phyloP scores from a whole-genome alignment of 148 eudicot species.

The Fagopyrum homotropicum region DNA sequence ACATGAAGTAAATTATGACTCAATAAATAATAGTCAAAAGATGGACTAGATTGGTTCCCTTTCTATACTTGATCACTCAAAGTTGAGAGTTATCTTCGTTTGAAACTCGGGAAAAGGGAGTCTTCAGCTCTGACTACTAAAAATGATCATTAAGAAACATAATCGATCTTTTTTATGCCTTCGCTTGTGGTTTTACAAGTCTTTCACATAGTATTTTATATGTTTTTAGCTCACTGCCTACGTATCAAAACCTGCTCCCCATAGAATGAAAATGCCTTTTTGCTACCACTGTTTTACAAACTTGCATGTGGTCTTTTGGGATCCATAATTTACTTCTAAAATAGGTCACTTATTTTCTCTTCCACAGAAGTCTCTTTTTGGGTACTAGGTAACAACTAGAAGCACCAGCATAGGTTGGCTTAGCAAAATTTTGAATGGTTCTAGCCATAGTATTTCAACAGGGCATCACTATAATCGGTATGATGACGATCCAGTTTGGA shows the following conservation, averaged over 20 bases:
- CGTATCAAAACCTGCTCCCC: neutral
- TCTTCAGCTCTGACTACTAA: neutral
- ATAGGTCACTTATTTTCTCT: neutral
- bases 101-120: neutral
- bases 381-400: neutral
- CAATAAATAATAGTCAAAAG: too few species aligned
- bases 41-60: too few species aligned
- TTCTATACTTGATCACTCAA: too few species aligned
- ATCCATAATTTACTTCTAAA: neutral
- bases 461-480: slow-evolving; percentile 37
- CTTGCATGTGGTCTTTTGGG: neutral
- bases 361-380: neutral
- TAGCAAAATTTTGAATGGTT: slow-evolving; percentile 71
- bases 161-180: neutral
- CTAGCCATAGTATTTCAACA: slow-evolving; percentile 49
- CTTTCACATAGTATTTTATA: neutral
- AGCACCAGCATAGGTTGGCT: slow-evolving; percentile 61
- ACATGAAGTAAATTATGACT: too few species aligned
- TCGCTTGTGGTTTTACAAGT: neutral
- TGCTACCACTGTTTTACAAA: neutral
- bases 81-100: too few species aligned
- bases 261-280: neutral
- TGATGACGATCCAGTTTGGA: slow-evolving; percentile 30
- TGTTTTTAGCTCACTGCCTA: neutral
- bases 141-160: neutral